Base-by-base conservation (phyloP, 129 eudicot species). In the Erigeron canadensis region DNA sequence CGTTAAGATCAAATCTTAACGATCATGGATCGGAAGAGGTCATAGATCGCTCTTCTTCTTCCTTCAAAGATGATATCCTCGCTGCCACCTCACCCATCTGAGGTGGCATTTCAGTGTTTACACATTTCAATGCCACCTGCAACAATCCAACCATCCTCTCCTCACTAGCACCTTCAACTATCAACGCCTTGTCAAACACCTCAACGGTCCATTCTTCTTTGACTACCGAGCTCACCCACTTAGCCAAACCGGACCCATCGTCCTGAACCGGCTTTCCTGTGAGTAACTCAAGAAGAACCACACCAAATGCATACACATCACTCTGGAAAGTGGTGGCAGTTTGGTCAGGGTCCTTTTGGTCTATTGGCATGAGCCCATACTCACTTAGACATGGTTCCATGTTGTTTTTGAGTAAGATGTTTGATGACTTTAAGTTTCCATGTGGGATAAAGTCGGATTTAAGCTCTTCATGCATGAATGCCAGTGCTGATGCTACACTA, bases 181-280 rank as follows among this genome's bases (percentile, higher is more conserved):
- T 81, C 9, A 89, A 68, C 11, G 80, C 68, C 74, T 76, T 80
- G 66, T 89, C 96, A 59, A 89, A 86, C 28, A 89, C 91, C 41
- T 89, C 92, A 37, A 47, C 81, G 0, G 92, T 86, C 96, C 96
- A 89, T 55, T 89, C 92, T 78, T 89, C 96, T 72, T 81, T 74
- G 34, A 87, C 82, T 38, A 88, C 82, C 4, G 94, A 81, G 45
- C 79, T 78, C 9, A 89, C 96, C 96, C 96, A 89, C 72, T 66
- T 76, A 0, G 81, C 86, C 62, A 89, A 66, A 17, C 78, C 90
- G 0, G 69, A 60, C 38, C 88, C 96, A 15, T 50, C 51, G 65
- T 84, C 86, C 61, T 87, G 93, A 8, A 84, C 88, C 21, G 80
- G 63, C 50, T 83, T 87, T 39, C 96, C 96, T 1, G 96, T 87